Evolutionary conservation across 306 rosid genomes (phyloP).

Genomic region (Myrica gale): DNA sequence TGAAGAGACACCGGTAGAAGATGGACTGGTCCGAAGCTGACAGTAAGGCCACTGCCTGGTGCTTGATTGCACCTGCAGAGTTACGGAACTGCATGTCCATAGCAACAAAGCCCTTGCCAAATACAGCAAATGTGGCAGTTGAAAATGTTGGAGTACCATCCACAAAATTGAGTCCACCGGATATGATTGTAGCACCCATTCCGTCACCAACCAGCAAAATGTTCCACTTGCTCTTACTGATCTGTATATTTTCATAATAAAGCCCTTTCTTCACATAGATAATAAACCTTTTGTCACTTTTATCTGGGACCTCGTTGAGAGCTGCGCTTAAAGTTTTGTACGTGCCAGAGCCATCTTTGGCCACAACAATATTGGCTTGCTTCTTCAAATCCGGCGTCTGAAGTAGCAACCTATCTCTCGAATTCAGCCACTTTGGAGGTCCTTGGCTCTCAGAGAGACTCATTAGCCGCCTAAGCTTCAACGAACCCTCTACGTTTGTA

Average conservation of each 20-base stretch:
- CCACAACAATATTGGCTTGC: constrained; percentile 51
- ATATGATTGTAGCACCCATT: constrained; percentile 51
- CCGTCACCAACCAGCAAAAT: constrained; percentile 80
- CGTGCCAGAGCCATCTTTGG: constrained; percentile 50
- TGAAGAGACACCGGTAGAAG: constrained; percentile 55
- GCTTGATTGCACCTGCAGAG: constrained; percentile 70
- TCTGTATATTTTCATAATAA: constrained; percentile 60
- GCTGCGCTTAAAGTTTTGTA: constrained; percentile 55
- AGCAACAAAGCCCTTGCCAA: constrained; percentile 63
- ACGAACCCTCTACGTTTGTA: neutral
- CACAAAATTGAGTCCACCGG: constrained; percentile 48
- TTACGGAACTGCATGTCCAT: constrained; percentile 62
- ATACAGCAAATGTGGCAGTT: constrained; percentile 69
- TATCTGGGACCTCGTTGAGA: constrained; percentile 47
- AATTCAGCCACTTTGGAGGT: constrained; percentile 39
- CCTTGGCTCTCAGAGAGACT: neutral
- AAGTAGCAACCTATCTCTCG: constrained; percentile 29
- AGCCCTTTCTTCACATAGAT: constrained; percentile 68
- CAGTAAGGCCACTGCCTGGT: constrained; percentile 78
- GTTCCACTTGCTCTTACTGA: constrained; percentile 63
- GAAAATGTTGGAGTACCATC: constrained; percentile 90
- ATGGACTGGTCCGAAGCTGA: constrained; percentile 51
- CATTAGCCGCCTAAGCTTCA: constrained; percentile 40
- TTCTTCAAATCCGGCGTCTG: constrained; percentile 31
- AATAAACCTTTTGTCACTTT: constrained; percentile 54